phyloP scores from a whole-genome alignment of 768 basidiomycete species.

The Calocera viscosa region DNA sequence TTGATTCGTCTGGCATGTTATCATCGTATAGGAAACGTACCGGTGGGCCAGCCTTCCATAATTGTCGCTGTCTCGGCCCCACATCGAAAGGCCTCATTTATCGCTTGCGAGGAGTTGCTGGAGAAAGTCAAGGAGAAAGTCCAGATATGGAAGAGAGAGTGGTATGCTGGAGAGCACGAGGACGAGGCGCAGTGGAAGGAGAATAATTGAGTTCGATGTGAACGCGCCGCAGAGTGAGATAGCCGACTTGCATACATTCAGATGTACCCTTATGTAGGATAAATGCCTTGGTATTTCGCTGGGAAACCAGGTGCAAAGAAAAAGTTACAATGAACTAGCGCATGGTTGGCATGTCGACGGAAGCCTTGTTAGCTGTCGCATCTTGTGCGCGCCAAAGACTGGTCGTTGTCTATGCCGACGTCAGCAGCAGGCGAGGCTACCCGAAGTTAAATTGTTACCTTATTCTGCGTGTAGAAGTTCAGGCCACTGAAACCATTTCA shows the following conservation, averaged over 20 bases:
- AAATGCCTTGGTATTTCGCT: background rate
- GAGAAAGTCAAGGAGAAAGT: conserved; percentile 72
- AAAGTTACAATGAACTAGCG: conserved; percentile 12
- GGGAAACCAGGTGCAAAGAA: background rate
- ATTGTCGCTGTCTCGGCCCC: conserved; percentile 76
- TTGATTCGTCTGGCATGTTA: conserved; percentile 51
- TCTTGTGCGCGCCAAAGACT: conserved; percentile 79
- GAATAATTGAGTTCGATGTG: conserved; percentile 26
- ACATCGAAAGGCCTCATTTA: conserved; percentile 70
- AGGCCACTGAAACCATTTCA: conserved; percentile 40
- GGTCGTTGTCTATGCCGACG: conserved; percentile 61
- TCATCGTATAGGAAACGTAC: conserved; percentile 55
- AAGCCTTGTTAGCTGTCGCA: conserved; percentile 52
- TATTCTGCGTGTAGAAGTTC: conserved; percentile 93
- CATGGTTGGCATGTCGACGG: conserved; percentile 74
- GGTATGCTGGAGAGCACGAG: conserved; percentile 51
- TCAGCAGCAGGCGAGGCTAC: background rate
- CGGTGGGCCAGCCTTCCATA: conserved; percentile 69
- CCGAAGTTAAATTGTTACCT: conserved; percentile 29
- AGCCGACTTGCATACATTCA: too few relatives aligned
- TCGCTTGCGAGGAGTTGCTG: conserved; percentile 67
- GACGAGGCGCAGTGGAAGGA: conserved; percentile 58
- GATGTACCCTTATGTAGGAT: background rate
- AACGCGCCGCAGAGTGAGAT: background rate
- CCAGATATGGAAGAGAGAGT: conserved; percentile 88